A percentile compares a stretch with the other conserved stretches of the same genome.
Evolutionary conservation across 2,329 filamentous ascomycete genomes (phyloP).

Genomic region (Orbilia javanica): DNA sequence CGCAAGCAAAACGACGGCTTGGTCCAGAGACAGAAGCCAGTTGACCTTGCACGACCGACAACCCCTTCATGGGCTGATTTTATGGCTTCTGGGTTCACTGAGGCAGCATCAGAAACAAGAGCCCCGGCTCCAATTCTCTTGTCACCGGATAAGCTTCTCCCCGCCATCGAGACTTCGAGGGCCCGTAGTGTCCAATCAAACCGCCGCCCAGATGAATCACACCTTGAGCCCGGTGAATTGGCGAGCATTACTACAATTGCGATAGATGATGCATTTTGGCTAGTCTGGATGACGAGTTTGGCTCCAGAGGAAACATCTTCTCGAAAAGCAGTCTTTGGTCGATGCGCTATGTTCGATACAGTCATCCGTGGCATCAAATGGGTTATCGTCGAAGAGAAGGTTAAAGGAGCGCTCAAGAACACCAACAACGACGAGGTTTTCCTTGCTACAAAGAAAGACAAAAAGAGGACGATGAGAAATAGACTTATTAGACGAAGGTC

Average conservation of each 20-base stretch:
- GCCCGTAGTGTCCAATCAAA: conserved; percentile 91
- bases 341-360: conserved; percentile 93
- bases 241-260: conserved; percentile 89
- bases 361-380: conserved; percentile 83
- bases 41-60: conserved; percentile 81
- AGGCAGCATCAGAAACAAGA: conserved; percentile 74
- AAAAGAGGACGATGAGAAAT: conserved; percentile 70
- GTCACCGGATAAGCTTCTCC: conserved; percentile 91
- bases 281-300: conserved; percentile 99
- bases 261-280: conserved; percentile 97
- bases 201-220: conserved; percentile 75
- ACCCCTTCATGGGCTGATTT: conserved; percentile 99
- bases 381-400: conserved; percentile 83
- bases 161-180: conserved; percentile 80
- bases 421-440: conserved; percentile 83
- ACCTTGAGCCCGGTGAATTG: conserved; percentile 89
- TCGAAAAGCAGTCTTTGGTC: conserved; percentile 91
- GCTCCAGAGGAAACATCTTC: conserved; percentile 87
- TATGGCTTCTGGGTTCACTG: conserved; percentile 89
- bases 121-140: conserved; percentile 77
- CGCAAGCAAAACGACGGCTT: conserved; percentile 24
- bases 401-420: conserved; percentile 89
- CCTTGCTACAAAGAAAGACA: conserved; percentile 92
- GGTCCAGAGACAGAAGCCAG: conserved; percentile 61
- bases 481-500: conserved; percentile 63